These are phyloP conservation scores for Ogataea hybrid DNA, from an alignment of 1,139 yeast species.

Conservation along the genomic window DNA sequence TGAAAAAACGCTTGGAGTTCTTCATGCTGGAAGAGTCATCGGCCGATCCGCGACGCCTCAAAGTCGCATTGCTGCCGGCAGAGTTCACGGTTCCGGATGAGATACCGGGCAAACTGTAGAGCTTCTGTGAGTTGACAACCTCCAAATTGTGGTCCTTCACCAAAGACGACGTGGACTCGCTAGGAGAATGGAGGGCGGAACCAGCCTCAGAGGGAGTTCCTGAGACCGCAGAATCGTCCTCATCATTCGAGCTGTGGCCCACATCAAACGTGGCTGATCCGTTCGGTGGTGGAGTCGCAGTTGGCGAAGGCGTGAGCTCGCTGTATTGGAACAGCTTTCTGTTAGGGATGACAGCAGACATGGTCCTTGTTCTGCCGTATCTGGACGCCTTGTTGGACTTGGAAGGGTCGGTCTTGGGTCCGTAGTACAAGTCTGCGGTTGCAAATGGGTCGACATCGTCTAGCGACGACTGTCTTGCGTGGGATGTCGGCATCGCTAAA, in stretches of 20 bases:
- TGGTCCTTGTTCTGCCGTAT: conserved; percentile 49
- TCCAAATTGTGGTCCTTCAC: conserved; percentile 13
- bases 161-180: conserved; percentile 22
- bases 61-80: conserved; percentile 4
- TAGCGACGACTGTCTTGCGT: conserved; percentile 35
- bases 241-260: conserved; percentile 5
- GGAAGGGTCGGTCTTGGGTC: conserved; percentile 60
- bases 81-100: not conserved
- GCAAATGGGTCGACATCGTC: conserved; percentile 63
- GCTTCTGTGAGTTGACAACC: conserved; percentile 2
- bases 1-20: conserved; percentile 57
- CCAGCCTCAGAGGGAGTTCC: conserved; percentile 2
- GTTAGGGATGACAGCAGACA: conserved; percentile 41
- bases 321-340: conserved; percentile 11
- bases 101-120: not conserved
- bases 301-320: conserved; percentile 13
- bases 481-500: conserved; percentile 11
- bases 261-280: conserved; percentile 20
- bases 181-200: conserved; percentile 10
- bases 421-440: conserved; percentile 68
- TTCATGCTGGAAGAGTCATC: conserved; percentile 48
- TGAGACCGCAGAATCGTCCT: conserved; percentile 5
- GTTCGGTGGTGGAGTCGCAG: conserved; percentile 11
- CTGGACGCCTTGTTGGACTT: conserved; percentile 37
- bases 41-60: conserved; percentile 60